These are phyloP conservation scores for Lachnellula hyalina DNA, from an alignment of 2,329 filamentous ascomycete genomes.

Conservation along the genomic window DNA sequence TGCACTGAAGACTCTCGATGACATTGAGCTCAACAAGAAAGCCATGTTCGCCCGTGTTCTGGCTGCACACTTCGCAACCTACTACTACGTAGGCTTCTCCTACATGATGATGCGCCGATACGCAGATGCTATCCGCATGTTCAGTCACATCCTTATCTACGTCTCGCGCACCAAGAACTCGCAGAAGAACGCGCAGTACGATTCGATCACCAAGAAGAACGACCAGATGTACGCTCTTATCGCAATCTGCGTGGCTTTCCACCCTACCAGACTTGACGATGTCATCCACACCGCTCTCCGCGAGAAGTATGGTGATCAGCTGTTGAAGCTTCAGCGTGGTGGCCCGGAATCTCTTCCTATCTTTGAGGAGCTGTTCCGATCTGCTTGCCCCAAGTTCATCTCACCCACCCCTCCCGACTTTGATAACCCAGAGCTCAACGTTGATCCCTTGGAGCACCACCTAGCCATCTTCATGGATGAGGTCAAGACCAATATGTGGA, in stretches of 20 bases:
- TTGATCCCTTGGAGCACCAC: constrained; percentile 97
- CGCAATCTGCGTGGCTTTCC: constrained; percentile 97
- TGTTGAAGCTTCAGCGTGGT: constrained; percentile 91
- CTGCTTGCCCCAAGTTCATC: constrained; percentile 99
- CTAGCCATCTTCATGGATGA: constrained; percentile 98
- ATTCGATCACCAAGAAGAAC: constrained; percentile 99
- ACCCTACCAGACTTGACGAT: constrained; percentile 94
- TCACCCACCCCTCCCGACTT: constrained; percentile 95
- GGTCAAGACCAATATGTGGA: constrained; percentile 99
- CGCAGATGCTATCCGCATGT: constrained; percentile 98
- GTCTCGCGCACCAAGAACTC: constrained; percentile 99
- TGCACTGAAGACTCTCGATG: constrained; percentile 96
- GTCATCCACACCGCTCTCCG: constrained; percentile 97
- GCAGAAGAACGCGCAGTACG: constrained; percentile 98
- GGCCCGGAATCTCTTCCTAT: constrained; percentile 92
- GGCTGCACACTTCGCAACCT: constrained; percentile 98
- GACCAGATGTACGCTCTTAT: constrained; percentile 99
- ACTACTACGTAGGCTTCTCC: constrained; percentile 99
- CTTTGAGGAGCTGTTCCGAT: constrained; percentile 96
- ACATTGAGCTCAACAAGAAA: constrained; percentile 99
- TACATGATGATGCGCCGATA: constrained; percentile 99
- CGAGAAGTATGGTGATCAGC: constrained; percentile 99
- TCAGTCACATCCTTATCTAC: constrained; percentile 99
- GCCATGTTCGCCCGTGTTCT: constrained; percentile 99
- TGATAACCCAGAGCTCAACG: constrained; percentile 90